phyloP scores from a whole-genome alignment of 2,329 filamentous ascomycete species.

The Cladosporium sp. region DNA sequence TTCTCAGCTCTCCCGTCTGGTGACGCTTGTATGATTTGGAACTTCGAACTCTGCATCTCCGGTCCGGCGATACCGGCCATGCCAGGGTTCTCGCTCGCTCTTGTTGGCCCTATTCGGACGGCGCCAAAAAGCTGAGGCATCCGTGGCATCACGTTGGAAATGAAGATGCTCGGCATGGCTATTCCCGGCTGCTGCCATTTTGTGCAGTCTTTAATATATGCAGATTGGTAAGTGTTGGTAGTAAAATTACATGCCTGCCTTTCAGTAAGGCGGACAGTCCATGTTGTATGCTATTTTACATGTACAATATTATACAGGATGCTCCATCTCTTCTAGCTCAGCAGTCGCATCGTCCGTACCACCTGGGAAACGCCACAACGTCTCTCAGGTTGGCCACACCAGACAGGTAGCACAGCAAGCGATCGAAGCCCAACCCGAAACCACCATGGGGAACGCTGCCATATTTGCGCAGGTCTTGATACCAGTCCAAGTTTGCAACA shows the following conservation, averaged over 20 bases:
- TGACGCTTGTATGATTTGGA: constrained; percentile 13
- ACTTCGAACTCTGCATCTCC: constrained; percentile 7
- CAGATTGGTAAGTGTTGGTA: background rate
- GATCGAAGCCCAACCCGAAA: constrained; percentile 88
- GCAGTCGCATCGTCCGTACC: constrained; percentile 51
- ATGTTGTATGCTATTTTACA: background rate
- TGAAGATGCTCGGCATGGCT: constrained; percentile 8
- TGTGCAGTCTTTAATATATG: background rate
- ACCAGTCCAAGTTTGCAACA: constrained; percentile 71
- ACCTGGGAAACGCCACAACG: constrained; percentile 82
- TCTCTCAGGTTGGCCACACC: constrained; percentile 83
- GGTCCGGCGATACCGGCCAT: constrained; percentile 8
- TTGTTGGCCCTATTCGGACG: constrained; percentile 7
- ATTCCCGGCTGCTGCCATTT: constrained; percentile 1
- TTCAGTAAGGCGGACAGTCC: background rate
- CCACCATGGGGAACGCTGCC: constrained; percentile 91
- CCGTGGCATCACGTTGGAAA: background rate
- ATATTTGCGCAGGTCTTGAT: constrained; percentile 83
- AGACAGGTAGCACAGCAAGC: constrained; percentile 78
- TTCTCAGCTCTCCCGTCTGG: constrained; percentile 1
- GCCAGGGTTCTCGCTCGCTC: constrained; percentile 9
- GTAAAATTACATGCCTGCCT: background rate
- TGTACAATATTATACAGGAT: background rate
- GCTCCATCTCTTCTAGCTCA: constrained; percentile 22
- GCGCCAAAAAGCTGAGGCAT: constrained; percentile 10